Evolutionary conservation across 2,329 filamentous ascomycete genomes (phyloP), one percentile per base, ranked within the genome.

Genomic region (Penicillium palitans): DNA sequence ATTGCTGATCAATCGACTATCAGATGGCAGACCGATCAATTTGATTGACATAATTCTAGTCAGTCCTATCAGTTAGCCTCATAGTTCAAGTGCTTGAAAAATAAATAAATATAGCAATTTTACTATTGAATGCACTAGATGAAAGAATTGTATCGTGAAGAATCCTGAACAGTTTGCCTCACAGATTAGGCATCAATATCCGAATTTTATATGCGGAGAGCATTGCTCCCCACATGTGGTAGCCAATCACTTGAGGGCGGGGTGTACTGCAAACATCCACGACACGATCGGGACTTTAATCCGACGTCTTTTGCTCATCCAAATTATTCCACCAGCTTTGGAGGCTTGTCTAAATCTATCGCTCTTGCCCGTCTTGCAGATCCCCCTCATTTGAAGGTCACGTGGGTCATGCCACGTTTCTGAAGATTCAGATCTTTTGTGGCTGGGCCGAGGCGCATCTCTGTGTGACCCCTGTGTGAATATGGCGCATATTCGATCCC

Each of bases 401-500:
- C 51, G 39, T 53, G 51, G 17, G 19, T 15, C 21, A 46, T 46
- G 40, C 17, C 21, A 29, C 8, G 19, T 44, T 21, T 27, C 37
- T 52, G 39, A 44, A 52, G 40, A 47, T 15, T 37, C 4, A 4
- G 33, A 39, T 48, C 42, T 54, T 24, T 19, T 29, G 52, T 46
- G 40, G 40, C 46, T 37, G 53, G 8, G 53, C 45, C 27, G 42
- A 37, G 46, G n/a, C 29, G 9, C 29, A 37, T 27, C 21, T 17
- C 12, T 33, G 42, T 35, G 35, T 13, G 35, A 17, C 8, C 15
- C 46, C 41, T n/a, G 24, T 33, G 35, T 33, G 35, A 57, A 59
- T 10, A 66, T 66, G 64, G 52, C 52, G 21, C 53, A 52, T 6
- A 19, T 27, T 17, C 52, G 41, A 17, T 60, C 62, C 13, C 47